Percentiles rank a stretch among this genome's conserved stretches.
phyloP scores from a whole-genome alignment of 331 rosid genomes.

The Saraca asoca region DNA sequence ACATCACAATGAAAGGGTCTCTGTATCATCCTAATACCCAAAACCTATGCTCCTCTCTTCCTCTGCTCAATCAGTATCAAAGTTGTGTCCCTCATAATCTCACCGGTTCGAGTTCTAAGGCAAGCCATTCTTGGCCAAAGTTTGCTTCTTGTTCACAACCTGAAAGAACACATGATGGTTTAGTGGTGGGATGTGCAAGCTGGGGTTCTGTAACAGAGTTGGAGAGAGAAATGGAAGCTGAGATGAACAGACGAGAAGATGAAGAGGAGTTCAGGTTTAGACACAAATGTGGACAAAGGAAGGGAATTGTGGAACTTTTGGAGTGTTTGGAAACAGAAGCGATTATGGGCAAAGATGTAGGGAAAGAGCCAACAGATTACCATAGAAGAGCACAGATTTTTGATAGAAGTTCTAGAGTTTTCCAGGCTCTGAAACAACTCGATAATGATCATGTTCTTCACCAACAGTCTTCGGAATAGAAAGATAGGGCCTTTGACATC shows the following conservation, averaged over 20 bases:
- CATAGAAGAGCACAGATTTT: conserved; percentile 78
- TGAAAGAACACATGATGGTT: conserved; percentile 1
- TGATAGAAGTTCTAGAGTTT: conserved; percentile 58
- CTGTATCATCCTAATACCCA: conserved; percentile 14
- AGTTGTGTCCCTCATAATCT: background rate
- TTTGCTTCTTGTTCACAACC: conserved; percentile 1
- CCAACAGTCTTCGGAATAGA: background rate
- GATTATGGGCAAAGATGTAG: conserved; percentile 83
- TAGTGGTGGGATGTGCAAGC: conserved; percentile 41
- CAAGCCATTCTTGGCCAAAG: background rate
- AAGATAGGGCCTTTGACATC: background rate
- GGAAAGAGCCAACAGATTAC: conserved; percentile 70
- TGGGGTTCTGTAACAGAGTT: conserved; percentile 38
- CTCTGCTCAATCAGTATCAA: conserved; percentile 9
- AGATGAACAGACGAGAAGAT: conserved; percentile 32
- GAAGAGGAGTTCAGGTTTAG: conserved; percentile 38
- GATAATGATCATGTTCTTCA: conserved; percentile 9
- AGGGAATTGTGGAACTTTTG: conserved; percentile 58
- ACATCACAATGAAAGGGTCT: conserved; percentile 37
- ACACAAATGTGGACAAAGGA: conserved; percentile 53
- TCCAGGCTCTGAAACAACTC: conserved; percentile 70
- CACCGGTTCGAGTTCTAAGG: conserved; percentile 1
- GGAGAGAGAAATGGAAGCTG: conserved; percentile 51
- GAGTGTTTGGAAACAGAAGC: conserved; percentile 85
- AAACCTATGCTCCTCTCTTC: conserved; percentile 5